Evolutionary conservation across 352 stramenopile species (phyloP), one percentile per base, ranked within the genome.

Genomic region (Phytophthora lateralis): DNA sequence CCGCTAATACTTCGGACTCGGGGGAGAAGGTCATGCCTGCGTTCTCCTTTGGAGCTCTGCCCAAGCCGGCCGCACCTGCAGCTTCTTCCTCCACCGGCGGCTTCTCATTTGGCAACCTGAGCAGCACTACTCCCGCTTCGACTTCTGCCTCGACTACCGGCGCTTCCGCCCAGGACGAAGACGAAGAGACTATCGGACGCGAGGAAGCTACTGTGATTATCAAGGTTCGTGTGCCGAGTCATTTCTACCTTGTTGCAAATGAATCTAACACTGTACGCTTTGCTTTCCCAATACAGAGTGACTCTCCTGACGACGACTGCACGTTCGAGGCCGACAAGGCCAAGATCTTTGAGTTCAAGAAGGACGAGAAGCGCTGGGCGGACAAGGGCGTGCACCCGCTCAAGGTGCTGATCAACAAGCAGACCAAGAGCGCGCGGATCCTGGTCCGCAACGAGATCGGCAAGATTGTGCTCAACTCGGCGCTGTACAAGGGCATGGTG

Each of bases 301-400:
- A 88, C 48, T 85, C 80, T 29, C 53, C 70, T 2, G 85, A 96
- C 24, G 87, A 96, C 18, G 76, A 91, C 15, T 80, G 69, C 50
- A 69, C 85, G 18, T 96, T 93, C 53, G 83, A 93, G 39, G 73
- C 66, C 6, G 82, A 91, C 10, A 91, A 91, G 69, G 78, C 75
- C 50, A 95, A 91, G 68, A 54, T 95, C 21, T 84, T 89, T 54
- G 85, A 93, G 66, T 93, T 93, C 60, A 94, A 91, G 62, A 93
- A 90, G 50, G 80, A 90, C 62, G 87, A 94, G 59, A 96, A 92
- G 69, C 83, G 82, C 27, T 96, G 87, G 87, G 87, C 85, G 9
- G 85, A 96, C 78, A 93, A 94, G 65, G 85, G 87, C 0, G 71
- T 84, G 42, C 85, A 96, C 48, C 82, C 85, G 26, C 75, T 96